These are phyloP conservation scores for Lathyrus aphaca DNA, from an alignment of 306 rosid species.

Conservation along the genomic window DNA sequence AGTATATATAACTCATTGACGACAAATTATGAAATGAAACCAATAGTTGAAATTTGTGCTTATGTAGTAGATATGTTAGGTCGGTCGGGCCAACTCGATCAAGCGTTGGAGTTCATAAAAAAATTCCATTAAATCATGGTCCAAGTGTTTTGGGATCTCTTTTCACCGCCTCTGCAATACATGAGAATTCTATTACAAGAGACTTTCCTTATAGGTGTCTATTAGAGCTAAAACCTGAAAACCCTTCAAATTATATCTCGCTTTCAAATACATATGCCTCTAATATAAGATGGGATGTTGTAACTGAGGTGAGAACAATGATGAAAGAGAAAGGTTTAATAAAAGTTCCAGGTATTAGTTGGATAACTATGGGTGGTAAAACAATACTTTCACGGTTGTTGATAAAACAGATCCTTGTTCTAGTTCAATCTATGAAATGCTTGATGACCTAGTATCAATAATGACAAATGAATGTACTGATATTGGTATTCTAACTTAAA, in stretches of 20 bases:
- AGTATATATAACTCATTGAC: conserved; percentile 52
- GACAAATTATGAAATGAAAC: conserved; percentile 51
- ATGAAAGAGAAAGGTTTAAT: conserved; percentile 78
- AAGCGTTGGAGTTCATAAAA: conserved; percentile 58
- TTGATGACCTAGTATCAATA: conserved; percentile 54
- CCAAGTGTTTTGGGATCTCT: conserved; percentile 87
- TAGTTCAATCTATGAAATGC: conserved; percentile 58
- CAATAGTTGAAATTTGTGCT: conserved; percentile 74
- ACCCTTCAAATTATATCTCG: conserved; percentile 72
- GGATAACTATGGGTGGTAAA: conserved; percentile 60
- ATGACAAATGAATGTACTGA: conserved; percentile 55
- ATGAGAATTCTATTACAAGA: conserved; percentile 58
- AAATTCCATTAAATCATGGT: conserved; percentile 62
- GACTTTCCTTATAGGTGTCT: conserved; percentile 65
- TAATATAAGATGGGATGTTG: conserved; percentile 68
- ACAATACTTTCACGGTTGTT: conserved; percentile 70
- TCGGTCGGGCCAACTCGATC: conserved; percentile 65
- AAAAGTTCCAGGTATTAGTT: conserved; percentile 82
- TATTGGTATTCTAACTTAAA: conserved; percentile 42
- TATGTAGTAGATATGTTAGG: conserved; percentile 79
- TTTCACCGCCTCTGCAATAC: conserved; percentile 61
- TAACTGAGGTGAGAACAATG: conserved; percentile 64
- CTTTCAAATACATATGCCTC: conserved; percentile 75
- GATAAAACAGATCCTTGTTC: conserved; percentile 75
- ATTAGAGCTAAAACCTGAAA: conserved; percentile 69